Evolutionary conservation across 257 asterid genomes (phyloP).

Genomic region (Solanum piurae): DNA sequence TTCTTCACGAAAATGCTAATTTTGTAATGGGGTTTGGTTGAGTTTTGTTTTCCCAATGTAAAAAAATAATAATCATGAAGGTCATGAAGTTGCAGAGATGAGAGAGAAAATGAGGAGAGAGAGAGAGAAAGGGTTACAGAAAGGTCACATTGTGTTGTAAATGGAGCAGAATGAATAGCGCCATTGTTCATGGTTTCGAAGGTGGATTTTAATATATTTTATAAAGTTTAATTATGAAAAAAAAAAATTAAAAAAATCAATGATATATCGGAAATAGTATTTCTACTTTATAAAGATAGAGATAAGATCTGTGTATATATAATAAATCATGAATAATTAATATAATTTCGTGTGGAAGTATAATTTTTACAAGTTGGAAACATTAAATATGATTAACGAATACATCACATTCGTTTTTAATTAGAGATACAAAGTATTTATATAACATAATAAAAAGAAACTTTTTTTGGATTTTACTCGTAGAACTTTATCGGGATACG

Average conservation of each 20-base stretch:
- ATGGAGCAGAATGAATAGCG: constrained; percentile 47
- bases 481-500: neutral
- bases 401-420: too few relatives aligned
- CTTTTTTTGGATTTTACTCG: neutral
- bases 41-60: neutral
- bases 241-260: too few relatives aligned
- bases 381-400: too few relatives aligned
- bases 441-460: too few relatives aligned
- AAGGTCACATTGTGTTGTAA: constrained; percentile 15
- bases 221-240: too few relatives aligned
- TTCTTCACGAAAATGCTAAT: neutral
- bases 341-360: neutral
- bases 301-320: too few relatives aligned
- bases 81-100: constrained; percentile 4
- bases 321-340: too few relatives aligned
- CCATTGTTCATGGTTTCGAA: constrained; percentile 23
- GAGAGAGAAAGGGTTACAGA: neutral
- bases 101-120: neutral
- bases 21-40: constrained; percentile 10
- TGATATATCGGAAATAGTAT: too few relatives aligned
- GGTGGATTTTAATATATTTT: neutral
- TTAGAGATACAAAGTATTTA: neutral
- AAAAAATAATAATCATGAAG: neutral
- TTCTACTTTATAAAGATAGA: too few relatives aligned
- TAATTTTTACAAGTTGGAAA: neutral